phyloP scores from a whole-genome alignment of 2,329 filamentous ascomycete species.

The Talaromyces funiculosus region DNA sequence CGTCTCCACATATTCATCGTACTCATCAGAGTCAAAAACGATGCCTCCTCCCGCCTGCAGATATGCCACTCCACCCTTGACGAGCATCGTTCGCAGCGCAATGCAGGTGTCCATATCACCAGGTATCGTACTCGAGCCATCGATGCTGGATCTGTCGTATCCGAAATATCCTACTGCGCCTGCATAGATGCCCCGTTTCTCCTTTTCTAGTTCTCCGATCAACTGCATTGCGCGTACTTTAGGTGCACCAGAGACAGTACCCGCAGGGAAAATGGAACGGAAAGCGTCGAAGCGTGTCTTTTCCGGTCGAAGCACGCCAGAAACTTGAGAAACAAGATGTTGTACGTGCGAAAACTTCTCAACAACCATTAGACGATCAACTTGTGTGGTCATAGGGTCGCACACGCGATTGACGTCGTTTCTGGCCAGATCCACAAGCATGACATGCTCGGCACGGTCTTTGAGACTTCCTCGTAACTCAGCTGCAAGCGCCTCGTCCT shows the following conservation, averaged over 20 bases:
- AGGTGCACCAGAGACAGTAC: slow-evolving; percentile 89
- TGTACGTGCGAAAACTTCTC: slow-evolving; percentile 96
- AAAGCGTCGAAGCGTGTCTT: slow-evolving; percentile 95
- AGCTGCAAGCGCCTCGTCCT: slow-evolving; percentile 73
- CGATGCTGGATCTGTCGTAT: slow-evolving; percentile 64
- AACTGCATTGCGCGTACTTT: slow-evolving; percentile 97
- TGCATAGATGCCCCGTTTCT: slow-evolving; percentile 93
- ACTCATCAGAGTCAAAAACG: slow-evolving; percentile 85
- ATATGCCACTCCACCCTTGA: slow-evolving; percentile 87
- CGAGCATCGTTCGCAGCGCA: slow-evolving; percentile 83
- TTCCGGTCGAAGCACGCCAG: slow-evolving; percentile 73
- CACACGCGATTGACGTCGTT: slow-evolving; percentile 97
- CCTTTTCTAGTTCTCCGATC: slow-evolving; percentile 86
- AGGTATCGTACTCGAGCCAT: slow-evolving; percentile 58
- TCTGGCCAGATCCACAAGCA: slow-evolving; percentile 91
- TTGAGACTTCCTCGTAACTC: slow-evolving; percentile 77
- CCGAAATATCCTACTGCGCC: slow-evolving; percentile 97
- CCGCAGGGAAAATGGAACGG: slow-evolving; percentile 91
- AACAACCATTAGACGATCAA: slow-evolving; percentile 90
- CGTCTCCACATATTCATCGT: slow-evolving; percentile 92
- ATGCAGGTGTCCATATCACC: slow-evolving; percentile 90
- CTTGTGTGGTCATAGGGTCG: slow-evolving; percentile 80
- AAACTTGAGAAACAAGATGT: slow-evolving; percentile 93
- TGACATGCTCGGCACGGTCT: slow-evolving; percentile 91
- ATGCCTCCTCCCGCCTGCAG: slow-evolving; percentile 83